Conservation (phyloP, 352 stramenopile species). For the Pythium volutum region DNA sequence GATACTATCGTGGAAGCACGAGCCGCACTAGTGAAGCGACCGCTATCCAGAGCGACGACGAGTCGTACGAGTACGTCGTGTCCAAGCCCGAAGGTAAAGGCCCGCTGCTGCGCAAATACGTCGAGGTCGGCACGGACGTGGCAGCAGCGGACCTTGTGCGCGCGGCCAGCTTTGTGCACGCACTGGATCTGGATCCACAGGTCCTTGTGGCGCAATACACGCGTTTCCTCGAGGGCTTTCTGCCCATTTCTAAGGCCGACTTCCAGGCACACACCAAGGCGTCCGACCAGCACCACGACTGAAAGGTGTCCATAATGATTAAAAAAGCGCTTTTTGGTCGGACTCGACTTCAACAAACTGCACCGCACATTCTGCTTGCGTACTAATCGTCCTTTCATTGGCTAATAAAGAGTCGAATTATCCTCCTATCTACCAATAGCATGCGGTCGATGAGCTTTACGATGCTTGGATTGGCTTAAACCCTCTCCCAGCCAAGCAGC, state of each 20-base stretch:
- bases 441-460: not conserved
- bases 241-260: slow-evolving; percentile 35
- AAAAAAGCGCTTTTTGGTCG: slow-evolving; percentile 17
- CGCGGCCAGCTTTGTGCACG: slow-evolving; percentile 28
- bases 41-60: not conserved
- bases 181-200: slow-evolving; percentile 32
- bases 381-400: slow-evolving; percentile 10
- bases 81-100: slow-evolving; percentile 56
- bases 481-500: not conserved
- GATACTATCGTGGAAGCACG: slow-evolving; percentile 33
- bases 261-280: slow-evolving; percentile 26
- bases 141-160: slow-evolving; percentile 25
- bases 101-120: slow-evolving; percentile 42
- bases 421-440: not conserved
- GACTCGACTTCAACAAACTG: slow-evolving; percentile 14
- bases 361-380: slow-evolving; percentile 1
- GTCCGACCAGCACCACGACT: not conserved
- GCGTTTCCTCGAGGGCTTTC: slow-evolving; percentile 39
- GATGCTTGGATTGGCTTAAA: slow-evolving; percentile 7
- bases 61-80: slow-evolving; percentile 27
- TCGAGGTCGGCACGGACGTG: slow-evolving; percentile 16
- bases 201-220: slow-evolving; percentile 34
- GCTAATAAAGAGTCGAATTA: not conserved
- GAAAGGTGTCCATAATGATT: not conserved
- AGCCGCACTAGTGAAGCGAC: not conserved